These are phyloP conservation scores for Exophiala dermatitidis DNA, from an alignment of 2,329 filamentous ascomycete genomes.

Conservation along the genomic window DNA sequence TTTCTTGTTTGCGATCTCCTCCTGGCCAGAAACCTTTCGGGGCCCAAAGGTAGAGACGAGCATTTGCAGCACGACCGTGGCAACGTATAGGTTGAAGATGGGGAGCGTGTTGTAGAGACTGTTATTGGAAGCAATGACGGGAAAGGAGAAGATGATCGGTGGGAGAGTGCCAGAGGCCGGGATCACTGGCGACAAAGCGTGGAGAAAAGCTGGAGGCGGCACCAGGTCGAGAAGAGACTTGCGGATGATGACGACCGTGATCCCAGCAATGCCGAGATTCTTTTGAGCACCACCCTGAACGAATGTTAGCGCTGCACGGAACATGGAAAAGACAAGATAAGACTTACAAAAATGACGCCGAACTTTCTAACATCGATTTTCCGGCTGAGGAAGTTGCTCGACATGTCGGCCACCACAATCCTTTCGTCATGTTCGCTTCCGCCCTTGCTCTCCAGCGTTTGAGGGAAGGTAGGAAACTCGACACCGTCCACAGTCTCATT, in stretches of 20 bases:
- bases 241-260: slow-evolving; percentile 78
- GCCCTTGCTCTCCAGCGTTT: slow-evolving; percentile 51
- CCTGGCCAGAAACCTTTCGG: slow-evolving; percentile 66
- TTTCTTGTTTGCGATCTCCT: slow-evolving; percentile 67
- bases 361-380: slow-evolving; percentile 71
- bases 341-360: slow-evolving; percentile 69
- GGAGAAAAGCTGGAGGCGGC: slow-evolving; percentile 61
- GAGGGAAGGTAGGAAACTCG: slow-evolving; percentile 71
- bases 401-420: slow-evolving; percentile 87
- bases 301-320: background rate
- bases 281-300: slow-evolving; percentile 70
- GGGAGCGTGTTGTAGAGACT: slow-evolving; percentile 92
- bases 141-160: slow-evolving; percentile 74
- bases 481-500: slow-evolving; percentile 82
- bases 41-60: slow-evolving; percentile 59
- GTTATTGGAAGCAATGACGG: slow-evolving; percentile 83
- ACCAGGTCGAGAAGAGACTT: slow-evolving; percentile 67
- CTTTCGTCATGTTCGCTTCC: slow-evolving; percentile 56
- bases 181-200: slow-evolving; percentile 62
- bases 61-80: slow-evolving; percentile 76
- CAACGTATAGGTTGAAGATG: slow-evolving; percentile 89
- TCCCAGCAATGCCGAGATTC: slow-evolving; percentile 78
- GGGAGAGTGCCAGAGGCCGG: slow-evolving; percentile 46
- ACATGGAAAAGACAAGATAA: background rate
- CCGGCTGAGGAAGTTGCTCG: slow-evolving; percentile 82